Conservation (phyloP, 345 rosid species). For the Moringa oleifera region DNA sequence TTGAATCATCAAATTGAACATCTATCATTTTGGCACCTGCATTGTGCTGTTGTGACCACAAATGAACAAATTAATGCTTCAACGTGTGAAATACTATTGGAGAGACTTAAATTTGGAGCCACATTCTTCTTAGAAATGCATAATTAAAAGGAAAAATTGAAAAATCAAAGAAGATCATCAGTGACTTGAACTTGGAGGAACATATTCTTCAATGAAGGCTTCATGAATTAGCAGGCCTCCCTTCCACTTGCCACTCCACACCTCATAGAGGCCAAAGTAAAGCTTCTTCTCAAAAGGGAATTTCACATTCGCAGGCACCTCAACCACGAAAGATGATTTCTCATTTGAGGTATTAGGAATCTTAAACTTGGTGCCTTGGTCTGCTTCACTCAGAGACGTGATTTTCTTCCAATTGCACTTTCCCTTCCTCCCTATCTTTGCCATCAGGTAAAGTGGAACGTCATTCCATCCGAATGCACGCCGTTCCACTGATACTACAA, state of each 20-base stretch:
- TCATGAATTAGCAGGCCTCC: constrained; percentile 46
- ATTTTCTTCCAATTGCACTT: constrained; percentile 31
- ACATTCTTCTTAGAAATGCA: too few species aligned
- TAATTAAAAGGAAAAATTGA: too few species aligned
- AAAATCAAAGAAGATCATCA: too few species aligned
- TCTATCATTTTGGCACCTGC: too few species aligned
- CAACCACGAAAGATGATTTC: too few species aligned
- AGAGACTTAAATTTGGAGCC: too few species aligned
- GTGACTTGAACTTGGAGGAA: too few species aligned
- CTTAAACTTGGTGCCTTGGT: not conserved
- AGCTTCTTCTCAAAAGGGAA: constrained; percentile 7
- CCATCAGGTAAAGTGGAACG: constrained; percentile 47
- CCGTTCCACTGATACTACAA: constrained; percentile 25
- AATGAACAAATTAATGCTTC: too few species aligned
- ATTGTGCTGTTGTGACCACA: too few species aligned
- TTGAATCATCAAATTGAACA: too few species aligned
- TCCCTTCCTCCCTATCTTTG: constrained; percentile 48
- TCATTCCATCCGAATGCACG: constrained; percentile 47
- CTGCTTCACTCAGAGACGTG: constrained; percentile 17
- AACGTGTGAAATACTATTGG: too few species aligned
- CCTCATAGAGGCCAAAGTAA: constrained; percentile 63
- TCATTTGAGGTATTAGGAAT: constrained; percentile 5
- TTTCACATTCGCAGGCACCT: constrained; percentile 1
- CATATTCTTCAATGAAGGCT: constrained; percentile 21
- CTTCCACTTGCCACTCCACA: constrained; percentile 66